Conservation (phyloP, 139 green algal species). For the Nannochloris sp. region DNA sequence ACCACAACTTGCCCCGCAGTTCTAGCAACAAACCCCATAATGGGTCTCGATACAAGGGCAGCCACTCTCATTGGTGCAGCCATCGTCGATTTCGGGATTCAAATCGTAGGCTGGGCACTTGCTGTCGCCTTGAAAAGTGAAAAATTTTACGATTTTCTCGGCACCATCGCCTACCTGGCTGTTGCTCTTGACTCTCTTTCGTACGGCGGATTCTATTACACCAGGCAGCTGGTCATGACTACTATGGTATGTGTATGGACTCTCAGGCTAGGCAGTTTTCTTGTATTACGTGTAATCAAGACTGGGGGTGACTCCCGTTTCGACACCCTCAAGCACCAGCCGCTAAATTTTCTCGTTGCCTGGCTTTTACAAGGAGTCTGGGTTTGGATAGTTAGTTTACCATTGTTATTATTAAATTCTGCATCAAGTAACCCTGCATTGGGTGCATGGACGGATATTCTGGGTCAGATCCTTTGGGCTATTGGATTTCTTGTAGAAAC, state of each 20-base stretch:
- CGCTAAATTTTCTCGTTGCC: constrained; percentile 46
- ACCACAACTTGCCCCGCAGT: too few species aligned
- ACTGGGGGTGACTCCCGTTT: constrained; percentile 70
- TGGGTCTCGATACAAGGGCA: too few species aligned
- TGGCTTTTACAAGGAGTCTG: constrained; percentile 73
- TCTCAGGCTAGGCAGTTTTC: constrained; percentile 61
- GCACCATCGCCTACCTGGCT: constrained; percentile 43
- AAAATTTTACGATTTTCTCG: constrained; percentile 68
- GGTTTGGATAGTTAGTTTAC: constrained; percentile 67
- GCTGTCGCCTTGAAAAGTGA: constrained; percentile 46
- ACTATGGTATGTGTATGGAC: constrained; percentile 65
- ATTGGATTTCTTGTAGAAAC: constrained; percentile 53
- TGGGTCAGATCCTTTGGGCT: constrained; percentile 45
- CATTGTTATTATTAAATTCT: constrained; percentile 65
- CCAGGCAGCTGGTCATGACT: constrained; percentile 38
- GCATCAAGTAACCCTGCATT: constrained; percentile 9
- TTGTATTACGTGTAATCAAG: constrained; percentile 58
- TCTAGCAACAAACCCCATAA: too few species aligned
- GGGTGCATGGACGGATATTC: constrained; percentile 1
- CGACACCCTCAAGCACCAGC: constrained; percentile 61
- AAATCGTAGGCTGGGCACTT: constrained; percentile 28
- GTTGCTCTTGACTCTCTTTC: constrained; percentile 29
- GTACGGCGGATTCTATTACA: constrained; percentile 14
- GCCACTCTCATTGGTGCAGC: too few species aligned
- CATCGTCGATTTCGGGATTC: constrained; percentile 33